Evolutionary conservation across 2,329 filamentous ascomycete genomes (phyloP), one percentile per base, ranked within the genome.

Genomic region (Phaeosphaeria sp.): DNA sequence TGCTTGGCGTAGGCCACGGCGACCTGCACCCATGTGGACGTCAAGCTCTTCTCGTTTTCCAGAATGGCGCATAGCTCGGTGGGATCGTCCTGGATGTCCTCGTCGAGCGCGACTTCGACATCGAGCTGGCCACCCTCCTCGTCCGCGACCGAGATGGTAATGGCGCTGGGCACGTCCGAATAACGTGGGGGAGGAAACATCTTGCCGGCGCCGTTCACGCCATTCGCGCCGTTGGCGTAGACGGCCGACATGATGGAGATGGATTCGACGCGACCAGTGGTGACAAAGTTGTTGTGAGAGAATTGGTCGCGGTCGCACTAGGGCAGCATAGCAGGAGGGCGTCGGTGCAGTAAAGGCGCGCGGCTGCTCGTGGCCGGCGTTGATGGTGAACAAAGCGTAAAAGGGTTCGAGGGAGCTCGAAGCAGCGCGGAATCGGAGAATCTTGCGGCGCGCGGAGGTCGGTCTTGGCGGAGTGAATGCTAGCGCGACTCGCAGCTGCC

Each of bases 21-120:
- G 65, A 98, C 95, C n/a, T 92, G 94, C 84, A 99, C 94, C 96
- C 96, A 99, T 68, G 96, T 96, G 52, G 89, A 92, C 71, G 94
- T 93, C 39, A 92, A 90, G 17, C 93, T 93, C 72, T 90, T 89
- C 78, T 99, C 96, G 72, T 95, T 96, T 80, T 99, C 94, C 63
- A 99, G 88, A 50, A 99, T 85, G 27, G 92, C 95, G 77, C 95
- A 99, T 5, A 99, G 85, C 80, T 99, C 95, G 47, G 91, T 97
- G 20, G 92, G 92, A 74, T 98, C 95, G 76, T 98, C 95, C 59
- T 93, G 87, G 41, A 97, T 88, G 60, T 76, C 72, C 64, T 94
- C 92, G 74, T 93, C 90, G 53, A 98, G 87, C 74, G 96, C 92
- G 71, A 99, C 92, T 80, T 98, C 95, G 77, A 99, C 95, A 72